Evolutionary conservation across 306 rosid species (phyloP).

Genomic region (Malus orientalis): DNA sequence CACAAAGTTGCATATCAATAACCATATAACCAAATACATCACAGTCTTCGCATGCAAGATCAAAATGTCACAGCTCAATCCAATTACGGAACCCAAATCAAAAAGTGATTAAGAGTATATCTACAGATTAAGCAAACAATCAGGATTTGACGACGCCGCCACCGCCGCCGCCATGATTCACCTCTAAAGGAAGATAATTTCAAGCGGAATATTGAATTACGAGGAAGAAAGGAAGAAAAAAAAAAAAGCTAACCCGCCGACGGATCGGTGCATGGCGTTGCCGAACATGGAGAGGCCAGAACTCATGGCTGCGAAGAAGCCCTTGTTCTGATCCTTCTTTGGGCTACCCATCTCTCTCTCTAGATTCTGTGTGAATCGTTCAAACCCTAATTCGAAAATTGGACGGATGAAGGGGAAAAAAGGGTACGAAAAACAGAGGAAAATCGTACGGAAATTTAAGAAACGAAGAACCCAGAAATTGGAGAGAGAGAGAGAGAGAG

Average conservation of each 20-base stretch:
- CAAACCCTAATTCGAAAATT: background rate
- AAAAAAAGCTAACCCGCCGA: constrained; percentile 51
- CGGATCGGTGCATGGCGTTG: constrained; percentile 91
- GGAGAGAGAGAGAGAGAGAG: background rate
- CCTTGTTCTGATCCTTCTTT: constrained; percentile 40
- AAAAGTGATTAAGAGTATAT: background rate
- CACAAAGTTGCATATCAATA: background rate
- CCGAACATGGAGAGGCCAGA: constrained; percentile 62
- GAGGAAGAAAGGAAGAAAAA: background rate
- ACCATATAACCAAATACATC: background rate
- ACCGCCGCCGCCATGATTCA: too few relatives aligned
- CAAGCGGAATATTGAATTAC: background rate
- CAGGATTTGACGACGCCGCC: background rate
- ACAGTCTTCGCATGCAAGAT: background rate
- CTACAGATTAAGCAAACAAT: background rate
- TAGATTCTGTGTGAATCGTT: background rate
- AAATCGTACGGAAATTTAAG: background rate
- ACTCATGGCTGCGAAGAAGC: constrained; percentile 65
- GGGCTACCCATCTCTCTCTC: constrained; percentile 44
- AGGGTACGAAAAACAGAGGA: background rate
- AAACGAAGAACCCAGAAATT: too few relatives aligned
- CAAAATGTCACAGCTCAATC: background rate
- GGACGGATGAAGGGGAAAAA: background rate
- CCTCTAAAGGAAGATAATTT: background rate
- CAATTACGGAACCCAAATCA: background rate